Conservation (phyloP, 768 basidiomycete species). For the Hygrophoropsis aurantiaca region DNA sequence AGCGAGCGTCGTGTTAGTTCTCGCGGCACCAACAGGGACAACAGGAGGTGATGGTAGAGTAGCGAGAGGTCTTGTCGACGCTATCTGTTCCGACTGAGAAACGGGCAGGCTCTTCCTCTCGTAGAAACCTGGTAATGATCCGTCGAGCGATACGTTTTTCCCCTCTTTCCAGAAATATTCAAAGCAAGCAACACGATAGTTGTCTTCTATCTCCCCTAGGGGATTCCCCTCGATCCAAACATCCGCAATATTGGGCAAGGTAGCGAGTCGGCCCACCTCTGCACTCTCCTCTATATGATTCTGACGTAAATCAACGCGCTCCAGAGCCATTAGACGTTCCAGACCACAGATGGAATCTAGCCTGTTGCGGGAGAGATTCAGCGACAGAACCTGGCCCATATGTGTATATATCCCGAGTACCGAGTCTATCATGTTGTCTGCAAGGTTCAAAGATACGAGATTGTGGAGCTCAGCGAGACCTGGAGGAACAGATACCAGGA, state of each 20-base stretch:
- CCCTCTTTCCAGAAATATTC: slow-evolving; percentile 83
- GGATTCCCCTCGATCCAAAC: slow-evolving; percentile 88
- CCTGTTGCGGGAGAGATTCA: slow-evolving; percentile 85
- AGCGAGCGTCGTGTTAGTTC: slow-evolving; percentile 5
- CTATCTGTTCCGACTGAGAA: slow-evolving; percentile 51
- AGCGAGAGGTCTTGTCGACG: slow-evolving; percentile 46
- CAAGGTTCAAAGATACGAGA: slow-evolving; percentile 89
- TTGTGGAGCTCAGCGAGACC: slow-evolving; percentile 73
- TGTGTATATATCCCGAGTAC: slow-evolving; percentile 84
- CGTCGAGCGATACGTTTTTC: slow-evolving; percentile 77
- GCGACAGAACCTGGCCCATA: slow-evolving; percentile 70
- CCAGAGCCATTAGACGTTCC: slow-evolving; percentile 82
- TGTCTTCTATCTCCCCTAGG: slow-evolving; percentile 65
- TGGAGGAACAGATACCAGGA: slow-evolving; percentile 83
- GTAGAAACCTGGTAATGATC: slow-evolving; percentile 64
- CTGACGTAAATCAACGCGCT: slow-evolving; percentile 78
- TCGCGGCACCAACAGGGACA: slow-evolving; percentile 46
- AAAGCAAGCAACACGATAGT: slow-evolving; percentile 78
- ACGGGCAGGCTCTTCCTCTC: slow-evolving; percentile 62
- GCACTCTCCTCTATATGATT: slow-evolving; percentile 81
- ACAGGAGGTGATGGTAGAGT: slow-evolving; percentile 58
- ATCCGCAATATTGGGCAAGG: slow-evolving; percentile 75
- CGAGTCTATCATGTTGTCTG: slow-evolving; percentile 97
- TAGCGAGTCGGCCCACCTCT: slow-evolving; percentile 81
- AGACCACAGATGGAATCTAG: slow-evolving; percentile 95